Evolutionary conservation across 257 asterid genomes (phyloP), one percentile per base, ranked within the genome.

Genomic region (Osmanthus fragrans): DNA sequence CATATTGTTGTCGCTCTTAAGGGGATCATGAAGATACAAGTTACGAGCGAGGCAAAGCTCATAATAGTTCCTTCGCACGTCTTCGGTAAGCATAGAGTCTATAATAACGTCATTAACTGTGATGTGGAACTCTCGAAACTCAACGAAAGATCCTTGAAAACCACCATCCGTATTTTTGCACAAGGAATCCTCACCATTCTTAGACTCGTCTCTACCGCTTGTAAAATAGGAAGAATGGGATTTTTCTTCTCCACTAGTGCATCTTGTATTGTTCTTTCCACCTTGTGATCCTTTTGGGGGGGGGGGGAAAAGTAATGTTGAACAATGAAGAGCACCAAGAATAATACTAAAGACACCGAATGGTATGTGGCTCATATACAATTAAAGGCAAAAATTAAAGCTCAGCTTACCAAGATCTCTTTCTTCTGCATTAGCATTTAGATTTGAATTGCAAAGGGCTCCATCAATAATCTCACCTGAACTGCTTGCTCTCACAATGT

Each of bases 1-100:
- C 54, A 29, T 45, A n/a, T n/a, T 8, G 42, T 72, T 72, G 21
- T 23, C 21, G 42, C 37, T 25, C 37, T 25, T 42, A 7, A 21
- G 64, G 34, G 6, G 25, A 40, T 72, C 65, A 45, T 72, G 76
- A 27, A 72, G 54, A 72, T 72, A 72, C 0, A 40, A 72, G 36
- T 18, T 25, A 12, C 56, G 37, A 42, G 60, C 42, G 3, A 32
- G n/a, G 21, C 76, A 72, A 56, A 72, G 76, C 39, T 45, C 39
- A 47, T 72, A 42, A 36, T 72, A 72, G 37, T 72, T 72, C 23
- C 8, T 25, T 0, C 76, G 19, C 4, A 42, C 12, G 1, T 23
- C 23, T 45, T 72, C 42, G 0, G 13, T 4, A 3, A 72, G 39
- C 12, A 42, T 2, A 3, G 66, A 42, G 39, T 42, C 64, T 25